Conservation (phyloP, 1,139 yeast genomes). For the Magnusiomyces magnusii region DNA sequence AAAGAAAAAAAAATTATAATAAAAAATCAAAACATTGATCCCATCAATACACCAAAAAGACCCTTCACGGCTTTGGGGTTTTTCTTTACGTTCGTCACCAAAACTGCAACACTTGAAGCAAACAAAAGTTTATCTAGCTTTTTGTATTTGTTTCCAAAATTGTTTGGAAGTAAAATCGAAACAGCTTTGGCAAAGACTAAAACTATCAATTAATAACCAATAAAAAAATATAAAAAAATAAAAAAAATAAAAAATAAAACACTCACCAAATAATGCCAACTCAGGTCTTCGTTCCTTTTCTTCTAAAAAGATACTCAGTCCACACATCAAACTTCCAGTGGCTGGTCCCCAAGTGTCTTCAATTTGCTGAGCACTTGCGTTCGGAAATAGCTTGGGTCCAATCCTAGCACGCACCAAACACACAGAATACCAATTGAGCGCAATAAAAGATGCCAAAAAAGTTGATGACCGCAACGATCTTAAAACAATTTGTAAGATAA, state of each 20-base stretch:
- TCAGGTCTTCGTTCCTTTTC: conserved; percentile 36
- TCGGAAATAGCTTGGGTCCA: conserved; percentile 30
- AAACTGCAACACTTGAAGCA: conserved; percentile 1
- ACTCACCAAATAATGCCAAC: conserved; percentile 35
- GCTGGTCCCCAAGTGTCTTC: conserved; percentile 36
- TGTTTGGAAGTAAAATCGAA: conserved; percentile 10
- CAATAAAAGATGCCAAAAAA: conserved; percentile 36
- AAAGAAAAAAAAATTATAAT: neutral
- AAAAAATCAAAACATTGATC: neutral
- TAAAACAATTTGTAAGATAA: conserved; percentile 3
- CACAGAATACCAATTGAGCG: conserved; percentile 38
- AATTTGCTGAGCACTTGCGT: conserved; percentile 27
- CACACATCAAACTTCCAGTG: conserved; percentile 34
- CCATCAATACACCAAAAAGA: conserved; percentile 1
- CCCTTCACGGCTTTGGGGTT: conserved; percentile 4
- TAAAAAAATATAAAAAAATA: conserved; percentile 20
- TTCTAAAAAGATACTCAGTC: conserved; percentile 37
- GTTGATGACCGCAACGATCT: conserved; percentile 34
- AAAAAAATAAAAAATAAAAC: neutral
- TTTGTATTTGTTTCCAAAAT: conserved; percentile 7
- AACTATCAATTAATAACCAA: neutral
- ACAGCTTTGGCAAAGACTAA: conserved; percentile 13
- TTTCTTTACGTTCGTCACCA: neutral
- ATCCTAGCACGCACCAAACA: conserved; percentile 36
- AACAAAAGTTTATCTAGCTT: conserved; percentile 1